These are phyloP conservation scores for Termitomyces sp. DNA, from an alignment of 768 basidiomycete species.

Conservation along the genomic window DNA sequence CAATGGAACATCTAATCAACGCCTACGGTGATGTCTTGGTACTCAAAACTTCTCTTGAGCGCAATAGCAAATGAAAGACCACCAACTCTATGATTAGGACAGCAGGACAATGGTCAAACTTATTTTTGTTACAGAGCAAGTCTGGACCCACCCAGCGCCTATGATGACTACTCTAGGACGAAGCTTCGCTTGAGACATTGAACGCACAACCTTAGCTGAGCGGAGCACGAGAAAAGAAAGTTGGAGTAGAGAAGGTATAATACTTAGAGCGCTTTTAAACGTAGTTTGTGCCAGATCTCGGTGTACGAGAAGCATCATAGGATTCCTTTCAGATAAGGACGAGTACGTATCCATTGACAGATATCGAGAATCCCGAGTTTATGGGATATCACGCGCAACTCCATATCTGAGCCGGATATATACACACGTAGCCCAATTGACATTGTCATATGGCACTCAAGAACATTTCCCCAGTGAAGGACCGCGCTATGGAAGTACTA, in stretches of 20 bases:
- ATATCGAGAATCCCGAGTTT: not conserved
- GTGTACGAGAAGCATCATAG: not conserved
- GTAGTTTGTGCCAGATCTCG: not conserved
- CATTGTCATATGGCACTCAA: not conserved
- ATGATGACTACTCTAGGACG: slow-evolving; percentile 23
- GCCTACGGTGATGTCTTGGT: slow-evolving; percentile 35
- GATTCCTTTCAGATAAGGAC: too few species aligned
- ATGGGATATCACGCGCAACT: too few species aligned
- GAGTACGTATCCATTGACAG: not conserved
- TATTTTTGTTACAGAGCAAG: not conserved
- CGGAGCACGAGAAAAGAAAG: not conserved
- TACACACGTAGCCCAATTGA: too few species aligned
- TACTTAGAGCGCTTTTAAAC: not conserved
- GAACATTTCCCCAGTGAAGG: not conserved
- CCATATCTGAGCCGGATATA: too few species aligned
- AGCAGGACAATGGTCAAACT: not conserved
- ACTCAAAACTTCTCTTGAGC: slow-evolving; percentile 31
- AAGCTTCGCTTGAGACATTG: not conserved
- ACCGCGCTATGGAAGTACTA: not conserved
- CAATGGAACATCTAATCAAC: not conserved
- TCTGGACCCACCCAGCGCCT: slow-evolving; percentile 26
- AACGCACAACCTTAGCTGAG: not conserved
- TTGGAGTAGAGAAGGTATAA: not conserved
- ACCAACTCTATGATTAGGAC: slow-evolving; percentile 25
- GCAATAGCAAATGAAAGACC: slow-evolving; percentile 39